phyloP scores from a whole-genome alignment of 805 yeast genomes.

The Candida namnaoensis region DNA sequence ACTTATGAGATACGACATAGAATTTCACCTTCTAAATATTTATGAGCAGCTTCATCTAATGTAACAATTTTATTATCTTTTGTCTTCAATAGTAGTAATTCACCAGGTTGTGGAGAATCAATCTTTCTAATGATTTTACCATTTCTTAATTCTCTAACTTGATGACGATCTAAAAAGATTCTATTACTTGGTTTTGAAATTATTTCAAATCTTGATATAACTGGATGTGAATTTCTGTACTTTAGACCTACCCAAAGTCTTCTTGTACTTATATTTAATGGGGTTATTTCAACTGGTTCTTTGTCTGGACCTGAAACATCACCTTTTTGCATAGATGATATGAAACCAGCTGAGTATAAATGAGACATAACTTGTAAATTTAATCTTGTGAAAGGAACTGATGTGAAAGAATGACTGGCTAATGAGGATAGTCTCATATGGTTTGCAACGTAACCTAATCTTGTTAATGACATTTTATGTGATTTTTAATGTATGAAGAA shows the following conservation, averaged over 20 bases:
- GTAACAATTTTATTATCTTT: slow-evolving; percentile 51
- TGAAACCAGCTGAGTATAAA: slow-evolving; percentile 84
- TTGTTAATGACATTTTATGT: slow-evolving; percentile 71
- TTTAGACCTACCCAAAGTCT: slow-evolving; percentile 89
- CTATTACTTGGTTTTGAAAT: slow-evolving; percentile 82
- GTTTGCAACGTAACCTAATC: slow-evolving; percentile 75
- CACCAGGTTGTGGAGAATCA: slow-evolving; percentile 83
- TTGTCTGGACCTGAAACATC: slow-evolving; percentile 78
- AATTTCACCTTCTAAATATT: slow-evolving; percentile 65
- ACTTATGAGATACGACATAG: slow-evolving; percentile 62
- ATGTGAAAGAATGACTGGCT: slow-evolving; percentile 64
- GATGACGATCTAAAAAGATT: slow-evolving; percentile 53
- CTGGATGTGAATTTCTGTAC: slow-evolving; percentile 74
- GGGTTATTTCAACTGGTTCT: slow-evolving; percentile 67
- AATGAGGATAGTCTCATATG: slow-evolving; percentile 84
- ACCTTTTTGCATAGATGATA: slow-evolving; percentile 79
- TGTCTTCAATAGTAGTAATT: slow-evolving; percentile 63
- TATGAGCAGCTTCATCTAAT: slow-evolving; percentile 78
- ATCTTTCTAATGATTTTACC: slow-evolving; percentile 73
- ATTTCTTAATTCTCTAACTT: slow-evolving; percentile 62
- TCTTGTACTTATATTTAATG: slow-evolving; percentile 78
- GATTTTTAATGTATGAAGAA: no score
- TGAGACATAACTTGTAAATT: slow-evolving; percentile 81
- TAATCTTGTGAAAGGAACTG: slow-evolving; percentile 74
- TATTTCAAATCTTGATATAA: slow-evolving; percentile 59